Evolutionary conservation across 1,284 basidiomycete genomes (phyloP), one percentile per base, ranked within the genome.

Genomic region (Vanrija sp.): DNA sequence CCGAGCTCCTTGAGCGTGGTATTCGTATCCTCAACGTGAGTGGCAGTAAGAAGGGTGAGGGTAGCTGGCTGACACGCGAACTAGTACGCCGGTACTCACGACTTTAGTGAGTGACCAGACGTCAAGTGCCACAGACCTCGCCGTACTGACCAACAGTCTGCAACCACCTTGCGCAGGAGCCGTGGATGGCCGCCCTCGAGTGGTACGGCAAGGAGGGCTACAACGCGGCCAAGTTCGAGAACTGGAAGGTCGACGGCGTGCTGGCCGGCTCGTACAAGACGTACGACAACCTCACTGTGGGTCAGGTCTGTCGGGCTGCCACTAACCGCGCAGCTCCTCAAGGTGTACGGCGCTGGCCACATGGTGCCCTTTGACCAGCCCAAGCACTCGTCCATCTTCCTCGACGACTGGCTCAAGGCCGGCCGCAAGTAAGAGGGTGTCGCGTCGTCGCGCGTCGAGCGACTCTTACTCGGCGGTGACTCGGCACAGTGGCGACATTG

Each of bases 1-100:
- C 82, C 1, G 83, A 79, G 2, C 79, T 93, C 31, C 81, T 92
- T 19, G 88, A 91, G 66, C 82, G 87, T 25, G 85, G 84, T 6
- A 72, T 91, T 38, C 79, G 83, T 19, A 76, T 89, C 23, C 77
- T 91, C 47, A 84, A 89, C 56, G 64, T 66, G 41, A 54, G 66
- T 61, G 22, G 19, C 3, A 0, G 15, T 20, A 8, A 44, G 7
- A 9, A 22, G 50, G 7, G 41, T 22, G 27, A n/a, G 10, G 31
- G 22, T 25, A 19, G 27, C 27, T 22, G 18, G 23, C 48, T 41
- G 15, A 39, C 25, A 43, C 31, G 8, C 12, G 31, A 31, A 14
- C 4, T 19, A 66, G 57, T 71, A 68, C 53, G 65, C 63, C 48
- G 68, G 72, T 22, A 86, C 85, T 35, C 85, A 84, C 61, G 87